Evolutionary conservation across 495 filamentous ascomycete genomes (phyloP).

Genomic region (Chaetomium cochliodes): DNA sequence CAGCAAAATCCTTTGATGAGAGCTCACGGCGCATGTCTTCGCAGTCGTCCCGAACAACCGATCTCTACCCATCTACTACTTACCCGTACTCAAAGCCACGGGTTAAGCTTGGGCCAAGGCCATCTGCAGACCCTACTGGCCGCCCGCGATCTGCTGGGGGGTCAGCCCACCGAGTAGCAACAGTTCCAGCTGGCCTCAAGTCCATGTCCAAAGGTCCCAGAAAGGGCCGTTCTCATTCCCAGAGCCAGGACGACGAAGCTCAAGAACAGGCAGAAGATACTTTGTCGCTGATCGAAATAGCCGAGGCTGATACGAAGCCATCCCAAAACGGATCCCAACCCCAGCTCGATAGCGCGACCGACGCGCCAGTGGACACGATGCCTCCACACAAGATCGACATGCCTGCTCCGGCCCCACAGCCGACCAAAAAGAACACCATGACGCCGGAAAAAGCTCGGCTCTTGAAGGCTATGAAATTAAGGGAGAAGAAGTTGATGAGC

Average conservation of each 20-base stretch:
- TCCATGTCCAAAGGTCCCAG: conserved; percentile 45
- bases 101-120: conserved; percentile 80
- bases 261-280: conserved; percentile 31
- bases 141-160: conserved; percentile 55
- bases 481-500: conserved; percentile 64
- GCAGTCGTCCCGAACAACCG: conserved; percentile 64
- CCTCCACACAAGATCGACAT: conserved; percentile 46
- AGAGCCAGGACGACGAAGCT: conserved; percentile 35
- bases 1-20: conserved; percentile 41
- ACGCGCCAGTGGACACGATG: conserved; percentile 54
- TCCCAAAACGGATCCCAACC: conserved; percentile 32
- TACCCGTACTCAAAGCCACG: conserved; percentile 63
- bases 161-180: conserved; percentile 64
- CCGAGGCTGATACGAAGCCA: conserved; percentile 29
- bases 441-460: conserved; percentile 87
- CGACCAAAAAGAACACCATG: conserved; percentile 58
- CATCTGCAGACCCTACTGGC: conserved; percentile 66
- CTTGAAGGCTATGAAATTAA: conserved; percentile 88
- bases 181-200: conserved; percentile 59
- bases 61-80: conserved; percentile 58
- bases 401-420: conserved; percentile 34
- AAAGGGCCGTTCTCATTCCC: conserved; percentile 39
- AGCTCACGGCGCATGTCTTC: conserved; percentile 54
- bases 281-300: conserved; percentile 19
- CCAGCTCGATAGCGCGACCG: conserved; percentile 42